A percentile compares a stretch with the other conserved stretches of the same genome.
phyloP scores from a whole-genome alignment of 139 green algal genomes.

The Nannochloris sp. region DNA sequence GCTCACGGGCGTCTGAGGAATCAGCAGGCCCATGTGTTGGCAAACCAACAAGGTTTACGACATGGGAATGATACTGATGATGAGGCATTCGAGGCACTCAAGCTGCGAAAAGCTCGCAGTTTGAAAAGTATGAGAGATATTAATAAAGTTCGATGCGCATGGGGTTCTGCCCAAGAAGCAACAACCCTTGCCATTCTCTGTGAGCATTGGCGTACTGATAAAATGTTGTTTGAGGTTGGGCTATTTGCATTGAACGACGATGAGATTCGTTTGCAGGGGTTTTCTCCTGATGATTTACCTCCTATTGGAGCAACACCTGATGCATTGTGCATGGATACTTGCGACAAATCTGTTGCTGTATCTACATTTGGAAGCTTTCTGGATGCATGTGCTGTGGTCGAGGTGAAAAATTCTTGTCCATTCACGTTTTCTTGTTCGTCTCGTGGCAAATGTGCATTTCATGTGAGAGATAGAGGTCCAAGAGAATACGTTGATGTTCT shows the following conservation, averaged over 20 bases:
- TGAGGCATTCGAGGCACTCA: not conserved
- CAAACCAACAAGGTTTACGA: not conserved
- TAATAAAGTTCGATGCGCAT: constrained; percentile 39
- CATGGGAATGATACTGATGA: not conserved
- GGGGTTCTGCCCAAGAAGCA: constrained; percentile 55
- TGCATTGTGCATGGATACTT: constrained; percentile 22
- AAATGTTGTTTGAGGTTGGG: constrained; percentile 31
- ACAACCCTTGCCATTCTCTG: constrained; percentile 33
- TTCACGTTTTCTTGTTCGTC: constrained; percentile 29
- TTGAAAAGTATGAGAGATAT: not conserved
- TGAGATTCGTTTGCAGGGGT: constrained; percentile 18
- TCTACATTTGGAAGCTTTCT: not conserved
- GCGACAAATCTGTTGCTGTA: constrained; percentile 8
- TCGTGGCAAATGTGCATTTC: constrained; percentile 4
- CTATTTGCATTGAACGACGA: constrained; percentile 32
- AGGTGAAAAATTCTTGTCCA: constrained; percentile 71
- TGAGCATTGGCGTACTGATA: not conserved
- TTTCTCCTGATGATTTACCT: constrained; percentile 27
- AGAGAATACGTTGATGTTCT: constrained; percentile 18
- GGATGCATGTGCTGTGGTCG: constrained; percentile 39
- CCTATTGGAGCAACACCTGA: constrained; percentile 56
- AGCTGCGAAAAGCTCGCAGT: not conserved
- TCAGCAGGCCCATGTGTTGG: not conserved
- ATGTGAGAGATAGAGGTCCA: constrained; percentile 30
- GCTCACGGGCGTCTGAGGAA: not conserved